phyloP scores from a whole-genome alignment of 2,329 filamentous ascomycete species.

The Phoma sp. region DNA sequence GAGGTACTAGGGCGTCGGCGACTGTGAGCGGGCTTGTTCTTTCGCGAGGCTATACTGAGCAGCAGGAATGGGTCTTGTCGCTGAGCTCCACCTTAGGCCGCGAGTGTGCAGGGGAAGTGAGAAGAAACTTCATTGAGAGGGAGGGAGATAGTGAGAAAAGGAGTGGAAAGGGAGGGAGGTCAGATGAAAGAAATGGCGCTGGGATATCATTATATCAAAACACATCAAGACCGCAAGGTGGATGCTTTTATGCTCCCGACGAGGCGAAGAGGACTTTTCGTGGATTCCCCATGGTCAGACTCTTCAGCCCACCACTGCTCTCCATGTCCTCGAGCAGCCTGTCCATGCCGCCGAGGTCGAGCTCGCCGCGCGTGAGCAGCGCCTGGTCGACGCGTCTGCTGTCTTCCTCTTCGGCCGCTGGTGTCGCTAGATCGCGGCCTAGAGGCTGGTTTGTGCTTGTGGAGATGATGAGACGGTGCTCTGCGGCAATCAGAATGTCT shows the following conservation, averaged over 20 bases:
- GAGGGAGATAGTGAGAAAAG: not conserved
- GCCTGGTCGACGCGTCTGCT: slow-evolving; percentile 49
- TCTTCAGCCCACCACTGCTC: slow-evolving; percentile 31
- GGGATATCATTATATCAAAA: slow-evolving; percentile 13
- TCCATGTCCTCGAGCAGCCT: slow-evolving; percentile 52
- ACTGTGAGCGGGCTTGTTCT: slow-evolving; percentile 46
- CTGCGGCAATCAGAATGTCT: slow-evolving; percentile 54
- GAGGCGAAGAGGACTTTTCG: slow-evolving; percentile 48
- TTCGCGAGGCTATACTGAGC: slow-evolving; percentile 63
- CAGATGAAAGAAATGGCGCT: too few relatives aligned
- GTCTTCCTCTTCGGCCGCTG: slow-evolving; percentile 40
- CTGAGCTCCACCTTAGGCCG: slow-evolving; percentile 61
- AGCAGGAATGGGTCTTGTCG: slow-evolving; percentile 60
- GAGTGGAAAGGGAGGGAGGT: not conserved
- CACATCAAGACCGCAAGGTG: too few relatives aligned
- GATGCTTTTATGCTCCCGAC: slow-evolving; percentile 35
- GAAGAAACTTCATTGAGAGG: too few relatives aligned
- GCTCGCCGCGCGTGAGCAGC: slow-evolving; percentile 53
- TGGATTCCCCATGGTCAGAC: slow-evolving; percentile 39
- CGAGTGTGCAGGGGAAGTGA: too few relatives aligned
- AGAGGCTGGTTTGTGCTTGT: slow-evolving; percentile 43
- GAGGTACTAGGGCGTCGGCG: slow-evolving; percentile 37
- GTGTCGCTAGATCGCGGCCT: slow-evolving; percentile 39
- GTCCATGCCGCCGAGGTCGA: slow-evolving; percentile 58
- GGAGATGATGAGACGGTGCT: slow-evolving; percentile 55